Conservation (phyloP, 805 yeast species). For the Candida michaelii region DNA sequence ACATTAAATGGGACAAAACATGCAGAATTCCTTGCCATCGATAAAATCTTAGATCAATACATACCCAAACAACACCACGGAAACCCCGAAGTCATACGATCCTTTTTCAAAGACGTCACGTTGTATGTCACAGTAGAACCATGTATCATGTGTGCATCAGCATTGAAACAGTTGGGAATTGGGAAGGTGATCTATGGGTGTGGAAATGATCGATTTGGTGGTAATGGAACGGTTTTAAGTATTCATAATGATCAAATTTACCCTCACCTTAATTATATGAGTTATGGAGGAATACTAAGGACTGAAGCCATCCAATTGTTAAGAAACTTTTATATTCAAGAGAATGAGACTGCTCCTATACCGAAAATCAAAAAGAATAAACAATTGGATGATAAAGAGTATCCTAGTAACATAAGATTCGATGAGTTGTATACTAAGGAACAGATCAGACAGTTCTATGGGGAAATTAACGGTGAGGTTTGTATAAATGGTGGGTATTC, state of each 20-base stretch:
- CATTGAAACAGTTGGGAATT: conserved; percentile 77
- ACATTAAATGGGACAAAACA: conserved; percentile 86
- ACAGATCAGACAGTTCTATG: conserved; percentile 54
- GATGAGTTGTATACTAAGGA: conserved; percentile 47
- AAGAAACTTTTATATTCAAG: conserved; percentile 80
- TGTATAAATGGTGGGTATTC: conserved; percentile 28
- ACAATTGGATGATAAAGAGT: conserved; percentile 53
- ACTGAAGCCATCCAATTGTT: conserved; percentile 81
- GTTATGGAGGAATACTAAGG: conserved; percentile 76
- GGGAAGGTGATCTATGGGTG: conserved; percentile 83
- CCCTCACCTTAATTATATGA: conserved; percentile 39
- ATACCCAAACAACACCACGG: conserved; percentile 19
- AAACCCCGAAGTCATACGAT: conserved; percentile 18
- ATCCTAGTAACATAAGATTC: conserved; percentile 60
- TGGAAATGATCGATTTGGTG: conserved; percentile 94
- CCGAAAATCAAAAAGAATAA: conserved; percentile 75
- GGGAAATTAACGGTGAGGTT: conserved; percentile 20
- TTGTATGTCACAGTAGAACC: conserved; percentile 97
- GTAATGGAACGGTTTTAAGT: conserved; percentile 82
- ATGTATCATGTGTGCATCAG: conserved; percentile 96
- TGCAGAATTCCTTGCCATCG: conserved; percentile 85
- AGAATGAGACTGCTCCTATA: conserved; percentile 81
- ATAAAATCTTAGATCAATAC: conserved; percentile 10
- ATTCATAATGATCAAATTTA: conserved; percentile 29
- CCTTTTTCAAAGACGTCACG: conserved; percentile 54